phyloP scores from a whole-genome alignment of 345 rosid species.

The Bretschneidera sinensis region DNA sequence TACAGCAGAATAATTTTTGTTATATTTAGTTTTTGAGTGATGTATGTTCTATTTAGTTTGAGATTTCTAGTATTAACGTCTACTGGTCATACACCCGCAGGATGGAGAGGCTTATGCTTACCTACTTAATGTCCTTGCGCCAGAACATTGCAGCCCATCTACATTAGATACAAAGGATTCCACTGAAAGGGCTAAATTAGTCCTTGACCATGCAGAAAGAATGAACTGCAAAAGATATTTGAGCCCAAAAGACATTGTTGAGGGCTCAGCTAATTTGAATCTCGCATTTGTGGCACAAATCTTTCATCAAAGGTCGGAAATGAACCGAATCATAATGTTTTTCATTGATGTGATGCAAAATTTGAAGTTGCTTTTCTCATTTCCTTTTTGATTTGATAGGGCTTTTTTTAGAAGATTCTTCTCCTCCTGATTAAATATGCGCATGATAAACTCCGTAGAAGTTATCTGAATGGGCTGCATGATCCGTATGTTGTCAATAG shows the following conservation, averaged over 20 bases:
- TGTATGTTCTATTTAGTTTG: not conserved
- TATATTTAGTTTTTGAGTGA: too few species aligned
- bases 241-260: conserved; percentile 73
- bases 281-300: conserved; percentile 90
- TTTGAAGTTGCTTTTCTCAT: not conserved
- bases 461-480: not conserved
- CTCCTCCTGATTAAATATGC: not conserved
- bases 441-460: not conserved
- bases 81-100: conserved; percentile 36
- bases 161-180: conserved; percentile 69
- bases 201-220: conserved; percentile 76
- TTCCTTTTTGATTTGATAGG: not conserved
- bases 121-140: conserved; percentile 87
- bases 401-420: not conserved
- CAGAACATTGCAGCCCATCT: conserved; percentile 72
- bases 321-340: conserved; percentile 5
- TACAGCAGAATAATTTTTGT: not conserved
- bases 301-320: conserved; percentile 72
- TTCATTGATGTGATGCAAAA: not conserved
- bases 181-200: conserved; percentile 65
- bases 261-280: conserved; percentile 78
- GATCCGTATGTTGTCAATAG: not conserved
- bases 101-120: conserved; percentile 86
- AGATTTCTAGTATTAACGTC: conserved; percentile 12
- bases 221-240: conserved; percentile 83